Base-by-base conservation (phyloP, 176 grass and related monocot species). In the Bolboschoenus planiculmis region DNA sequence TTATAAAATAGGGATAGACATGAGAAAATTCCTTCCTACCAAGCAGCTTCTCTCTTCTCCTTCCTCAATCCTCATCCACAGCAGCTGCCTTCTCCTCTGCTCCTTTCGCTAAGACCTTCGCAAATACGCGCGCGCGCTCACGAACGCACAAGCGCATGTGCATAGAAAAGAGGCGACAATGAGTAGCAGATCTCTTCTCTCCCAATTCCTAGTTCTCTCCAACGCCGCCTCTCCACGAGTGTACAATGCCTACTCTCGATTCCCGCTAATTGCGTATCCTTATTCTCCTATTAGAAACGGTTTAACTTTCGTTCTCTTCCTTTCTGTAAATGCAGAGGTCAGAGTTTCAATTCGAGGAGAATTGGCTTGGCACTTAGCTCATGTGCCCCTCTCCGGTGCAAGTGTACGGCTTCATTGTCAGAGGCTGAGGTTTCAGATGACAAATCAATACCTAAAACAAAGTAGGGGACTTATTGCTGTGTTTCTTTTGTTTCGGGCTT, bases 181-280 rank as follows among this genome's bases (percentile, higher is more conserved):
- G 81, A 79, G 71, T 46, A 73, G 76, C 84, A 79, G 78, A 51
- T 81, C 68, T 83, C 78, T 83, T 68, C 78, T 89, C 67, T 83
- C 87, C 34, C 87, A 83, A n/a, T 67, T 86, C 34, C 67, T 86
- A 44, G 31, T 43, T 29, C 76, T 85, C 36, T 88, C 83, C 62
- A 55, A 27, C 26, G 26, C 39, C 30, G 44, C 70, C 30, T 85
- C 83, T 29, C 84, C 66, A 40, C 78, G 67, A 44, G 39, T 48
- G 57, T 76, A 82, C 65, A 35, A 39, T 74, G 23, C 64, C 26
- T 57, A 57, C 23, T 59, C 65, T 46, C 34, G 8, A n/a, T 68
- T 68, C 18, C 43, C 3, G 36, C 43, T 30, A 75, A 30, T 75
- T 75, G 1, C 30, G 43, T 63, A 81, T 48, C 18, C 33, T 36